phyloP scores from a whole-genome alignment of 2,329 filamentous ascomycete species.

The Ceratocystiopsis sp. region DNA sequence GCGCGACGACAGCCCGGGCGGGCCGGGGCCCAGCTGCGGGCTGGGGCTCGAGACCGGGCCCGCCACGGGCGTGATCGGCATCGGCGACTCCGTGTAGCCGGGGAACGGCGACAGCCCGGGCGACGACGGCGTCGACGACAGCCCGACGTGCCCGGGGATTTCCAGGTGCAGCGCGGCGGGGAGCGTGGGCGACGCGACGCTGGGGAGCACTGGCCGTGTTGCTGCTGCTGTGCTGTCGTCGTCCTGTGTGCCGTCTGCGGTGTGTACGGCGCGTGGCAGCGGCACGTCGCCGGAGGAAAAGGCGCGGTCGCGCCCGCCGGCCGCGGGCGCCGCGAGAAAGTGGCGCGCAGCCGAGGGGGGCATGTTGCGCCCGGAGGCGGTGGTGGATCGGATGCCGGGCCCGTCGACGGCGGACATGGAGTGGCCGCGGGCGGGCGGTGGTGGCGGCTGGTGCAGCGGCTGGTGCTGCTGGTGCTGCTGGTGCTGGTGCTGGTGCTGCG shows the following conservation, averaged over 20 bases:
- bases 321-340: no score
- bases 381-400: not conserved
- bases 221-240: not conserved
- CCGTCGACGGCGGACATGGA: no score
- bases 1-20: conserved; percentile 17
- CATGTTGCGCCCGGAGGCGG: conserved; percentile 4
- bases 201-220: no score
- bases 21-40: not conserved
- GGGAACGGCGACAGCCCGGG: conserved; percentile 48
- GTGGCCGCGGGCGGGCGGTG: no score
- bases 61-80: conserved; percentile 21
- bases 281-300: conserved; percentile 29
- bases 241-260: no score
- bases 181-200: no score
- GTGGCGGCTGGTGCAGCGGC: no score
- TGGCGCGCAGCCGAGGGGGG: not conserved
- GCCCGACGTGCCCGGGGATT: not conserved
- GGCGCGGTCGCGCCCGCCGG: conserved; percentile 21
- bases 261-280: no score
- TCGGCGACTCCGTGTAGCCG: conserved; percentile 42
- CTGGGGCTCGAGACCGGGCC: no score
- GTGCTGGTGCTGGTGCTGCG: no score
- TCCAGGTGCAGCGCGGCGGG: no score
- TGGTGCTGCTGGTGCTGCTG: no score
- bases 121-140: conserved; percentile 30